Conservation (phyloP, 78 protist genomes). For the Dictyostelium intermedium region DNA sequence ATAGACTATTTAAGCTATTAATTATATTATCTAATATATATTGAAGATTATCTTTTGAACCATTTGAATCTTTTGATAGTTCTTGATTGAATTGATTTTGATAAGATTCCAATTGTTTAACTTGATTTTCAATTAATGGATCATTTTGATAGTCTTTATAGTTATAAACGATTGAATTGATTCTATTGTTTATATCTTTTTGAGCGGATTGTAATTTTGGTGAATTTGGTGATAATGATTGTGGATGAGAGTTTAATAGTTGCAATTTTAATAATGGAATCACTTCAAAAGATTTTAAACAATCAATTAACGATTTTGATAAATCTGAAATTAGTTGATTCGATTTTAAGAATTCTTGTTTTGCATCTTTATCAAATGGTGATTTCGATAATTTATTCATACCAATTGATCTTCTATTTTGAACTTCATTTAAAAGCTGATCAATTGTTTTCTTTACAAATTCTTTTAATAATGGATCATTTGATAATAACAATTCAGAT, state of each 20-base stretch:
- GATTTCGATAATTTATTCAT: background rate
- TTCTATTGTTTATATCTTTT: constrained; percentile 24
- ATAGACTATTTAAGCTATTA: background rate
- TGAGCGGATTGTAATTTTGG: background rate
- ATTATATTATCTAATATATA: background rate
- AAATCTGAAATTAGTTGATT: constrained; percentile 4
- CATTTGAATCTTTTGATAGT: background rate
- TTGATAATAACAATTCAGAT: background rate
- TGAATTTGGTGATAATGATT: background rate
- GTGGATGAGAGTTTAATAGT: background rate
- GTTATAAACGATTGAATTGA: background rate
- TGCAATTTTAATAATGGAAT: constrained; percentile 5
- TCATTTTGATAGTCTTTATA: background rate
- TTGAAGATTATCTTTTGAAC: background rate
- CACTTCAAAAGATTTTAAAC: constrained; percentile 4
- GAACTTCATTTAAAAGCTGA: background rate
- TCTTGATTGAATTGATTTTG: constrained; percentile 6
- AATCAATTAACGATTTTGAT: constrained; percentile 19
- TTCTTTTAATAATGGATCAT: background rate
- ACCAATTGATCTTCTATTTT: background rate
- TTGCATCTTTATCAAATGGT: background rate
- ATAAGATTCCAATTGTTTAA: background rate
- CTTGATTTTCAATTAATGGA: background rate
- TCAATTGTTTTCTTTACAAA: background rate
- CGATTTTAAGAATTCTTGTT: background rate